Evolutionary conservation across 2,329 filamentous ascomycete species (phyloP).

Genomic region (Hymenotorrendiella dingleyae): DNA sequence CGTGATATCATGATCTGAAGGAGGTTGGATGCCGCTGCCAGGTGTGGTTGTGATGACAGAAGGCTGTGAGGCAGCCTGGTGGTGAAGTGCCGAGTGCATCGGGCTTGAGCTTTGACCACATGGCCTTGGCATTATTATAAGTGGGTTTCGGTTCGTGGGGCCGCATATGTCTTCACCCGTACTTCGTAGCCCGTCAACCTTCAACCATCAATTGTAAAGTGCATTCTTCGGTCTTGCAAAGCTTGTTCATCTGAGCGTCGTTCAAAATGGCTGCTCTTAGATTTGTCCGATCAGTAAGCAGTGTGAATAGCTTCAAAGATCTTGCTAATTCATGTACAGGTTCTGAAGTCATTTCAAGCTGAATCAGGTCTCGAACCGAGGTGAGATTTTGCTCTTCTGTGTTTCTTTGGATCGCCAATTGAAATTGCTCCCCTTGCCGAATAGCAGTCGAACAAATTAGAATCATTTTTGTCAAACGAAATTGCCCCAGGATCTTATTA

Average conservation of each 20-base stretch:
- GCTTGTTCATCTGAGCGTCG: no score
- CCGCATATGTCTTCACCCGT: no score
- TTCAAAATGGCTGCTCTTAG: conserved; percentile 47
- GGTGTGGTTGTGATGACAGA: conserved; percentile 3
- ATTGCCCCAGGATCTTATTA: no score
- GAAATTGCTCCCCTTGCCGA: not conserved
- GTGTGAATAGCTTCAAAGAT: not conserved
- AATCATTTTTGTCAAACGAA: no score
- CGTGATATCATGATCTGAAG: conserved; percentile 20
- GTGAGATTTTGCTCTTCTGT: conserved; percentile 40
- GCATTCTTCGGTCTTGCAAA: no score
- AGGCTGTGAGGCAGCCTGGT: conserved; percentile 17
- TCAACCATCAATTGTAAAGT: no score
- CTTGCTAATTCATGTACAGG: conserved; percentile 43
- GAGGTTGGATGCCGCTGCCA: not conserved
- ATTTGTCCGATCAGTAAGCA: conserved; percentile 58
- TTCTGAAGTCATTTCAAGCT: conserved; percentile 68
- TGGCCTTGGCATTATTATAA: conserved; percentile 3
- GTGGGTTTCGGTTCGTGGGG: no score
- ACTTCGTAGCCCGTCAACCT: no score
- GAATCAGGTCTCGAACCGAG: conserved; percentile 86
- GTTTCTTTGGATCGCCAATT: not conserved
- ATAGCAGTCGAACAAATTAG: no score
- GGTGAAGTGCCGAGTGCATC: not conserved
- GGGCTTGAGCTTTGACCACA: conserved; percentile 4